Base-by-base conservation (phyloP, 805 yeast genomes). In the Diddensiella santjacobensis region DNA sequence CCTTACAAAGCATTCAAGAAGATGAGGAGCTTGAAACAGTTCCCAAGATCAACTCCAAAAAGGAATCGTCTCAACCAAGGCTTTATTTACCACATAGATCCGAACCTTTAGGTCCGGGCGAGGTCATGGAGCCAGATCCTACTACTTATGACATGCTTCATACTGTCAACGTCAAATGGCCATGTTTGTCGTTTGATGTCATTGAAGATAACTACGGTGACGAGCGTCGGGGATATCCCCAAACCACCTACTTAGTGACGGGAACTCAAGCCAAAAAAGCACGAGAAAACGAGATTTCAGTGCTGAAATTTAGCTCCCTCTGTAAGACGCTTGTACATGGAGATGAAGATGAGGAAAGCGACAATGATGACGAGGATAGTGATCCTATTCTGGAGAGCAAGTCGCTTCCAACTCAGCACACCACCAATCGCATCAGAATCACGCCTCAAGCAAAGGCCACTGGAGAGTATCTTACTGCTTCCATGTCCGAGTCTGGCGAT, bases 91-190 rank as follows among this genome's bases (percentile, higher is more conserved):
- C 99, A 18, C 95, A 89, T 64, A 77, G 81, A 68, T 83, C 93
- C 22, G 81, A 79, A 59, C 96, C 96, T 3, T 74, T 93, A 57
- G 97, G 96, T 1, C 95, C 96, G 1, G 96, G 88, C 70, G 98
- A 93, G 71, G 95, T 85, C 10, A 74, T 93, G 63, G 97, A 91
- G 70, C 96, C 98, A 1, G 99, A 93, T 69, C 96, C 96, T 40
- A 73, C 89, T 4, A 96, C 91, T 2, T 93, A 93, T 65, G 96
- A 91, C 61, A 93, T 93, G 98, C 71, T 93, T 49, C 99, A 93
- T 67, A 87, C 86, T 59, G 87, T 91, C 51, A 87, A 87, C 66
- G 71, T 91, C 67, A 95, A 96, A 59, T 93, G 98, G 98, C 98
- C 99, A 10, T 89, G 97, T 70, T 71, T 93, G 63, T 88, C 97